These are phyloP conservation scores for Lachnellula occidentalis DNA, from an alignment of 2,329 filamentous ascomycete species.

Conservation along the genomic window DNA sequence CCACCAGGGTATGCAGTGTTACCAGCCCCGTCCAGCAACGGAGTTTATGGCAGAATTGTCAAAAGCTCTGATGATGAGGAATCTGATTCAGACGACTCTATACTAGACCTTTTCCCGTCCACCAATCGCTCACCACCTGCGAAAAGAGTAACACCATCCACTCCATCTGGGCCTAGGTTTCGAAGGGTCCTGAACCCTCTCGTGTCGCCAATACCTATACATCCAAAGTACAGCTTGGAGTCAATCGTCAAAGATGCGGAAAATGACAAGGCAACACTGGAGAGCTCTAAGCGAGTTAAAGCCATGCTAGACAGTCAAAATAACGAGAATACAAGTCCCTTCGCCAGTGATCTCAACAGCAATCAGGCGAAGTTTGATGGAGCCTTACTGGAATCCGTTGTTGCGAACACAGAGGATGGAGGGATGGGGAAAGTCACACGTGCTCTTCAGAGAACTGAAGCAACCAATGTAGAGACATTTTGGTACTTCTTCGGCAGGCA, in stretches of 20 bases:
- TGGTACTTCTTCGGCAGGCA: conserved; percentile 52
- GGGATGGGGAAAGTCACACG: conserved; percentile 42
- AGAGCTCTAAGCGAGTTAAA: conserved; percentile 41
- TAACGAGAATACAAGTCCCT: conserved; percentile 21
- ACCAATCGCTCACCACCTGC: conserved; percentile 11
- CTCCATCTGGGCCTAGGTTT: conserved; percentile 11
- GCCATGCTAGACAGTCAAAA: conserved; percentile 23
- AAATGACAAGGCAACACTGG: conserved; percentile 54
- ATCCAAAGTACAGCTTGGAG: conserved; percentile 56
- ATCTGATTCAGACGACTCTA: conserved; percentile 49
- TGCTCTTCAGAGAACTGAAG: conserved; percentile 57
- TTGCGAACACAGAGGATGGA: conserved; percentile 39
- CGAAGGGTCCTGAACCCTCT: conserved; percentile 11
- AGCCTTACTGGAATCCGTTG: conserved; percentile 37
- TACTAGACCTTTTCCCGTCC: conserved; percentile 38
- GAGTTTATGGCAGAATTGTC: conserved; percentile 40
- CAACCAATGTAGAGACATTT: conserved; percentile 43
- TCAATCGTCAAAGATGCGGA: conserved; percentile 54
- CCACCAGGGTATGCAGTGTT: not conserved
- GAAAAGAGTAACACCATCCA: conserved; percentile 6
- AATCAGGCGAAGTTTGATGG: conserved; percentile 25
- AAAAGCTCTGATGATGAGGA: conserved; percentile 64
- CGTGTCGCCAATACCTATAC: conserved; percentile 45
- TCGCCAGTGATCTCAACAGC: not conserved
- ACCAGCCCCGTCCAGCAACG: not conserved